A percentile compares a stretch with the other conserved stretches of the same genome.
Conservation (phyloP, 139 green algal species). For the Zygnema cylindricum region DNA sequence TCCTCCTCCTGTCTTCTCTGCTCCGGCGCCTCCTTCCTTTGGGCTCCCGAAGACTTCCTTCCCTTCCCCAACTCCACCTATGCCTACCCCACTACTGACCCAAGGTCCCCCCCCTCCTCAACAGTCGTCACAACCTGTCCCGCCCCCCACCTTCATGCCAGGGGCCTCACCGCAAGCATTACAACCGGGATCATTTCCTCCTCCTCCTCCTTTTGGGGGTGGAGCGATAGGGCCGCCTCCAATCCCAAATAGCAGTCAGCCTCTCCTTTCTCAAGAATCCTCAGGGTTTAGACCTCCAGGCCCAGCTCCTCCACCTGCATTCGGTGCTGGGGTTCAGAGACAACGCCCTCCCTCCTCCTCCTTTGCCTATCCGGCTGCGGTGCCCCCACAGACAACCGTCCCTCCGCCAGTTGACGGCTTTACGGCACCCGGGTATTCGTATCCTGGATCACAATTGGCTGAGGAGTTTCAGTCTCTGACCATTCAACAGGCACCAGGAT, state of each 20-base stretch:
- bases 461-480: slow-evolving; percentile 51
- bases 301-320: background rate
- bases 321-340: background rate
- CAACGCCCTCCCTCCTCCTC: background rate
- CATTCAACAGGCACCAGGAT: slow-evolving; percentile 5
- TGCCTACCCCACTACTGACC: background rate
- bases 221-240: background rate
- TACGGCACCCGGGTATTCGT: background rate
- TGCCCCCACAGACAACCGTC: background rate
- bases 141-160: background rate
- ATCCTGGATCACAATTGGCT: slow-evolving; percentile 27
- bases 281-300: background rate
- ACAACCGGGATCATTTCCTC: background rate
- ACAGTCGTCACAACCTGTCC: too few species aligned
- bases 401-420: background rate
- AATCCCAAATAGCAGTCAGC: background rate
- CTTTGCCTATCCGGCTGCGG: background rate
- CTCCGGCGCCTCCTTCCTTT: background rate
- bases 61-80: background rate
- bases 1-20: slow-evolving; percentile 7
- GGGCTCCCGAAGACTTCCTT: background rate
- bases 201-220: background rate
- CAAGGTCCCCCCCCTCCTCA: background rate
- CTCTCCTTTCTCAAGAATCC: background rate
- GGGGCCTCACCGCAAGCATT: too few species aligned